Base-by-base conservation (phyloP, 2,329 filamentous ascomycete genomes). In the Penicillium frequentans region DNA sequence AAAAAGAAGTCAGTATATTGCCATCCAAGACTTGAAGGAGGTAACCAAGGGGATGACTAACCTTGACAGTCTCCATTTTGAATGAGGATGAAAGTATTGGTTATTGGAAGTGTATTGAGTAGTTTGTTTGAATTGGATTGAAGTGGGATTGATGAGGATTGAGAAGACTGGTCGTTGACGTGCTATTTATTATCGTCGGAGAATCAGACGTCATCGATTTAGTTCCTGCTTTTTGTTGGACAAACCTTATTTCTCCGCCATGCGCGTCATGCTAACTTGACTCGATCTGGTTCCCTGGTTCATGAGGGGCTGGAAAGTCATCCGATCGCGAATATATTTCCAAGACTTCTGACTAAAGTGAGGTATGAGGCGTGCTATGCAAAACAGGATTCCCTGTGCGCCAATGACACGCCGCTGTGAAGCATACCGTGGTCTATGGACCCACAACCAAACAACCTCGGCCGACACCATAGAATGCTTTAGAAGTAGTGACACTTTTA, bases 11-110 rank as follows among this genome's bases (percentile, higher is more conserved):
- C 1, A 43, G 24, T 8, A 31, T 3, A 6, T 4, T 21, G 23
- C 11, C 26, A 21, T 59, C 24, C 8, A 46, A 14, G 4, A 6
- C 11, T 16, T 31, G 24, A 23, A 26, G 26, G 26, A 8, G 26
- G 5, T 26, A 26, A 26, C 26, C 26, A 31, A 21, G 27, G 8
- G 45, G 13, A 8, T 7, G 3, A 23, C 61, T 26, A 29, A 65
- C 63, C 62, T 65, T 64, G 37, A 57, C 44, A 19, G 62, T 60
- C 54, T 65, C 63, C 63, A 65, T 65, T 57, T 31, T 54, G 58
- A 24, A 42, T 27, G 44, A 16, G 33, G 26, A 21, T 26, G 7
- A 19, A 47, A 29, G 45, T 39, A 19, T 8, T n/a, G 9, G 16
- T 39, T n/a, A 19, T 21, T 31, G 27, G 23, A 3, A 4, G 27